phyloP scores from a whole-genome alignment of 2,329 filamentous ascomycete species.

The Aspergillus amoenus region DNA sequence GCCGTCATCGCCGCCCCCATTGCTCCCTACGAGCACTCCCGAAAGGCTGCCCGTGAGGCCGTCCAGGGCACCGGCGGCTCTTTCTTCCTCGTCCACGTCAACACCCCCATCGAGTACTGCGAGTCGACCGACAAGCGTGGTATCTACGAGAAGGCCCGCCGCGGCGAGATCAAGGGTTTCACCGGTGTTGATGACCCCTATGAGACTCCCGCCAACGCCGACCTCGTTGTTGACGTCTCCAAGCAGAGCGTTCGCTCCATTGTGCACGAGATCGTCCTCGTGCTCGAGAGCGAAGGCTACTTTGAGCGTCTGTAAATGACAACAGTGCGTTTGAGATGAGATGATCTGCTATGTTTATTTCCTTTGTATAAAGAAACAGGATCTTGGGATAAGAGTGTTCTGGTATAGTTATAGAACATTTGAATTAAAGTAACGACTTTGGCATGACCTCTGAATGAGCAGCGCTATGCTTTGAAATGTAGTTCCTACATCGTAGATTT shows the following conservation, averaged over 20 bases:
- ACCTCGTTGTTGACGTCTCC: slow-evolving; percentile 80
- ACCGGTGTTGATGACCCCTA: slow-evolving; percentile 98
- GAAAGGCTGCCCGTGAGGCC: slow-evolving; percentile 75
- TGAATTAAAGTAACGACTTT: slow-evolving; percentile 22
- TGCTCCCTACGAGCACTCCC: slow-evolving; percentile 80
- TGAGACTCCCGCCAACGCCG: slow-evolving; percentile 76
- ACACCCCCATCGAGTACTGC: slow-evolving; percentile 85
- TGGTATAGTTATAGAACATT: slow-evolving; percentile 18
- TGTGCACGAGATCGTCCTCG: slow-evolving; percentile 92
- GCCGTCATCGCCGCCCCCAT: slow-evolving; percentile 97
- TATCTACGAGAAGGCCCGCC: slow-evolving; percentile 79
- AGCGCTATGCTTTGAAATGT: background rate
- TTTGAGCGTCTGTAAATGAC: slow-evolving; percentile 61
- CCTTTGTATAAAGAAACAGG: slow-evolving; percentile 16
- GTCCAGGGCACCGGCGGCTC: slow-evolving; percentile 74
- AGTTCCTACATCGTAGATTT: no score
- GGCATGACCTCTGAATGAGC: slow-evolving; percentile 15
- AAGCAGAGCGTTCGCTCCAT: slow-evolving; percentile 88
- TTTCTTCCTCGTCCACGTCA: slow-evolving; percentile 95
- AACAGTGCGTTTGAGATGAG: slow-evolving; percentile 7
- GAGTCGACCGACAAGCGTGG: slow-evolving; percentile 95
- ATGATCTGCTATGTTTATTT: slow-evolving; percentile 16
- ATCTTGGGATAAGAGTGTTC: slow-evolving; percentile 16
- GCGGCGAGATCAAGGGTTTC: slow-evolving; percentile 95
- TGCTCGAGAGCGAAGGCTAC: slow-evolving; percentile 86